Evolutionary conservation across 164 flowering plant species (phyloP).

Genomic region (Macadamia integrifolia): DNA sequence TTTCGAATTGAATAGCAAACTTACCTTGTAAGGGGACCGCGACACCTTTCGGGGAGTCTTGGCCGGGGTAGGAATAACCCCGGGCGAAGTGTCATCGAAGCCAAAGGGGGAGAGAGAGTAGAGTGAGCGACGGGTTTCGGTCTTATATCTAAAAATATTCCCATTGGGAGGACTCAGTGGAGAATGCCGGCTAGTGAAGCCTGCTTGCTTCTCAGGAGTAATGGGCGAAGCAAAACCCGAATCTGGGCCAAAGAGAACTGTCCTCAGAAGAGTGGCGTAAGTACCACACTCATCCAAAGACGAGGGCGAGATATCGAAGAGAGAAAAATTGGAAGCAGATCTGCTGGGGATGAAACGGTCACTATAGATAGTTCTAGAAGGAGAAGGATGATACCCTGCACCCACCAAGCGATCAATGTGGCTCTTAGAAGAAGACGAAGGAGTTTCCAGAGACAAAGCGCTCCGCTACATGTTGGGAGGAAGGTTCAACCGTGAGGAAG

Average conservation of each 20-base stretch:
- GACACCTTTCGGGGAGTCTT: constrained; percentile 79
- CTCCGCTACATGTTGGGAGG: constrained; percentile 30
- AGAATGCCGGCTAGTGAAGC: constrained; percentile 11
- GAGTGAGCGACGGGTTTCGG: constrained; percentile 57
- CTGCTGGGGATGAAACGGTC: constrained; percentile 91
- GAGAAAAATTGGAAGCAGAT: constrained; percentile 77
- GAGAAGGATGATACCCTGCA: constrained; percentile 34
- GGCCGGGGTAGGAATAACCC: constrained; percentile 53
- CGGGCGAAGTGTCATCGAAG: constrained; percentile 54
- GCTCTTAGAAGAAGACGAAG: not conserved
- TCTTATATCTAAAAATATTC: constrained; percentile 83
- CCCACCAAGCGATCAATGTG: constrained; percentile 36
- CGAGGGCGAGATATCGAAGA: constrained; percentile 44
- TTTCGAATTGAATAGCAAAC: not conserved
- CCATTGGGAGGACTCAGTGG: constrained; percentile 29
- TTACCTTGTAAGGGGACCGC: constrained; percentile 83
- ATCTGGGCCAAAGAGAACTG: too few relatives aligned
- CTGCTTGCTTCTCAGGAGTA: constrained; percentile 55
- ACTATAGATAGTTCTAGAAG: constrained; percentile 66
- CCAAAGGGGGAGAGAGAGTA: constrained; percentile 63
- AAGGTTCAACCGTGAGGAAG: constrained; percentile 24
- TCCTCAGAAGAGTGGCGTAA: too few relatives aligned
- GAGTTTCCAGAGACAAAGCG: constrained; percentile 23
- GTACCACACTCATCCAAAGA: too few relatives aligned
- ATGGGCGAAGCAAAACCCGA: too few relatives aligned